Evolutionary conservation across 2,329 filamentous ascomycete genomes (phyloP).

Genomic region (Verticillium klebahnii): DNA sequence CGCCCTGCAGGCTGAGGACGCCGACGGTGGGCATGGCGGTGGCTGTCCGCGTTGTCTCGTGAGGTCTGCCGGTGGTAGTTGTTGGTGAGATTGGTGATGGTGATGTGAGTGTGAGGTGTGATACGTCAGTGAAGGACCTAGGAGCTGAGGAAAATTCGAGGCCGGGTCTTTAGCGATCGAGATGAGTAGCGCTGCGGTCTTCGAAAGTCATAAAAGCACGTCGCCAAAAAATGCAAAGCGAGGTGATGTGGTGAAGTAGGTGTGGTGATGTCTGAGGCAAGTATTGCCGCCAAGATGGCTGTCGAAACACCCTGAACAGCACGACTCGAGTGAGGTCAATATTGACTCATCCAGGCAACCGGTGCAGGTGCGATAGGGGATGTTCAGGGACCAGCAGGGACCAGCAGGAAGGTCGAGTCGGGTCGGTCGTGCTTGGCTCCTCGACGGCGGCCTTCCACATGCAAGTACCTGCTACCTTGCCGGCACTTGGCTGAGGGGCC

Average conservation of each 20-base stretch:
- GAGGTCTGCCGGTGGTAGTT: no score
- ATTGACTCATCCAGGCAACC: not conserved
- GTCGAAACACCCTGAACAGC: not conserved
- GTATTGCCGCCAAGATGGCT: not conserved
- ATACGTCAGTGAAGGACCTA: no score
- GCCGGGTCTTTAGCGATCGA: not conserved
- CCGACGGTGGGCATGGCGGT: constrained; percentile 40
- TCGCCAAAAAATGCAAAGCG: no score
- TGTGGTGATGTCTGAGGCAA: not conserved
- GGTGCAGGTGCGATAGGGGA: not conserved
- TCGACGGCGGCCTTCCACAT: not conserved
- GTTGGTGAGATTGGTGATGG: no score
- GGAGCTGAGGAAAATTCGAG: no score
- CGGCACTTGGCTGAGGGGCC: not conserved
- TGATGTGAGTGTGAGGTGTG: no score
- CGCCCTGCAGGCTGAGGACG: constrained; percentile 78
- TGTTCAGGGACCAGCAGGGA: not conserved
- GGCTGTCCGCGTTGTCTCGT: no score
- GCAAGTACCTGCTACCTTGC: not conserved
- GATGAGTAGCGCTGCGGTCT: constrained; percentile 2
- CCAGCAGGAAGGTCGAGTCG: not conserved
- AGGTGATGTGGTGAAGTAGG: not conserved
- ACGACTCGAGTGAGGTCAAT: not conserved
- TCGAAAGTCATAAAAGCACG: not conserved
- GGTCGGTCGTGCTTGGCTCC: not conserved